Evolutionary conservation across 1,284 basidiomycete species (phyloP).

Genomic region (Sporisorium scitamineum): DNA sequence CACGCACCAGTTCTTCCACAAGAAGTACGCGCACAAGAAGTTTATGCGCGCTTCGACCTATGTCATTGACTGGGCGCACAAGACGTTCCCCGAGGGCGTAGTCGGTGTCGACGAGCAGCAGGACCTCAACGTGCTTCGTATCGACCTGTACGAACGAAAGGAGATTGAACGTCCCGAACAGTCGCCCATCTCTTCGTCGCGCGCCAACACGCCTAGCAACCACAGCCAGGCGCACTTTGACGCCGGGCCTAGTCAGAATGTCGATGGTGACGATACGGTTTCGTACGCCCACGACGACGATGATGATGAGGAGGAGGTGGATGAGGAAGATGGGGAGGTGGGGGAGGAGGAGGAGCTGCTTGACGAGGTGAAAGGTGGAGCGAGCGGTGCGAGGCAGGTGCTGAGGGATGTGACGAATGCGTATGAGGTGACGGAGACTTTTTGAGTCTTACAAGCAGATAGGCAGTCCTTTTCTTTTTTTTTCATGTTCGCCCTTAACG

Average conservation of each 20-base stretch:
- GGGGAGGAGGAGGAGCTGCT: slow-evolving; percentile 11
- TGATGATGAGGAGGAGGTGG: slow-evolving; percentile 14
- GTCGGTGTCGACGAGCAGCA: slow-evolving; percentile 49
- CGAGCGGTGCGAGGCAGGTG: too few relatives aligned
- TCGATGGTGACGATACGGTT: slow-evolving; percentile 26
- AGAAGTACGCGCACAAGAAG: slow-evolving; percentile 69
- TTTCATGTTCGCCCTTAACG: too few relatives aligned
- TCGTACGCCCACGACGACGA: slow-evolving; percentile 27
- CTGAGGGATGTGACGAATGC: slow-evolving; percentile 50
- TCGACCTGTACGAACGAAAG: slow-evolving; percentile 57
- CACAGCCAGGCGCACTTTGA: slow-evolving; percentile 26
- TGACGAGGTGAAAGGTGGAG: slow-evolving; percentile 18
- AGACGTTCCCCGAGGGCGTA: slow-evolving; percentile 60
- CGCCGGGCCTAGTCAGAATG: slow-evolving; percentile 26
- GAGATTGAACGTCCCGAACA: slow-evolving; percentile 51
- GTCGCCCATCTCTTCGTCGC: slow-evolving; percentile 30
- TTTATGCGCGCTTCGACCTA: slow-evolving; percentile 67
- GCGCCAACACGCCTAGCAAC: slow-evolving; percentile 35
- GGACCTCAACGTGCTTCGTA: slow-evolving; percentile 55
- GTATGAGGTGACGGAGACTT: slow-evolving; percentile 42
- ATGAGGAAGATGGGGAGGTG: neutral
- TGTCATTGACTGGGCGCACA: slow-evolving; percentile 64
- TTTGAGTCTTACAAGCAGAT: neutral
- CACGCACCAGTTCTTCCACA: slow-evolving; percentile 63
- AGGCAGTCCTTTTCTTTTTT: neutral